These are phyloP conservation scores for Calocera cornea DNA, from an alignment of 768 basidiomycete genomes.

Conservation along the genomic window DNA sequence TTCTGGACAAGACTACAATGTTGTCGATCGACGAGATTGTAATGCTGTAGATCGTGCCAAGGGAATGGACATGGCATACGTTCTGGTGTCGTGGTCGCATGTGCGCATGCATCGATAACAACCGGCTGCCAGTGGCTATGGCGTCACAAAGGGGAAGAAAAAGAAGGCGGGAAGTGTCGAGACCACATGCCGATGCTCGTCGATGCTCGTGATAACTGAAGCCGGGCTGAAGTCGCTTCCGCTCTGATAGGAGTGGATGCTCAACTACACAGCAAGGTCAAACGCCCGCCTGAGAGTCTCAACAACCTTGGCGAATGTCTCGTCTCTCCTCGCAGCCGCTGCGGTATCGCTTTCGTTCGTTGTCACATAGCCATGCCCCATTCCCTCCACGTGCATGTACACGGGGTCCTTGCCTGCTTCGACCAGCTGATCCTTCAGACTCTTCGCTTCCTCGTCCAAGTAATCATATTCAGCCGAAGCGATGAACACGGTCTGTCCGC, in stretches of 20 bases:
- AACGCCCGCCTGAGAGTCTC: not conserved
- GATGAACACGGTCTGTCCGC: not conserved
- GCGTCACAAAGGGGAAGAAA: not conserved
- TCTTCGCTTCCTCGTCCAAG: not conserved
- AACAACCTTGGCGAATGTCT: not conserved
- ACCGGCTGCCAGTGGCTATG: not conserved
- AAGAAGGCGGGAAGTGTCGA: not conserved
- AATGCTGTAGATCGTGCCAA: not conserved
- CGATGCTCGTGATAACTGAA: not conserved
- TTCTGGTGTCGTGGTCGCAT: not conserved
- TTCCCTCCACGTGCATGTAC: conserved; percentile 5
- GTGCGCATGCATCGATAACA: not conserved
- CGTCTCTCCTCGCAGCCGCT: not conserved
- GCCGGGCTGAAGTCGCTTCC: not conserved
- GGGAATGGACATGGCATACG: not conserved
- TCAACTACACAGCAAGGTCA: not conserved
- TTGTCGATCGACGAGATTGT: too few species aligned
- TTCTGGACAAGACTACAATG: not conserved
- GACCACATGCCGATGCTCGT: not conserved
- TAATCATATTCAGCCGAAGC: conserved; percentile 2
- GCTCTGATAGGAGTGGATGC: not conserved
- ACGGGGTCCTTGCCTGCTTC: not conserved
- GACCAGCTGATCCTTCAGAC: not conserved
- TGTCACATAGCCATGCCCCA: conserved; percentile 4
- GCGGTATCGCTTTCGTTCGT: not conserved